Percentiles rank a stretch among this genome's conserved stretches.
Conservation (phyloP, 345 rosid species). For the Murraya paniculata region DNA sequence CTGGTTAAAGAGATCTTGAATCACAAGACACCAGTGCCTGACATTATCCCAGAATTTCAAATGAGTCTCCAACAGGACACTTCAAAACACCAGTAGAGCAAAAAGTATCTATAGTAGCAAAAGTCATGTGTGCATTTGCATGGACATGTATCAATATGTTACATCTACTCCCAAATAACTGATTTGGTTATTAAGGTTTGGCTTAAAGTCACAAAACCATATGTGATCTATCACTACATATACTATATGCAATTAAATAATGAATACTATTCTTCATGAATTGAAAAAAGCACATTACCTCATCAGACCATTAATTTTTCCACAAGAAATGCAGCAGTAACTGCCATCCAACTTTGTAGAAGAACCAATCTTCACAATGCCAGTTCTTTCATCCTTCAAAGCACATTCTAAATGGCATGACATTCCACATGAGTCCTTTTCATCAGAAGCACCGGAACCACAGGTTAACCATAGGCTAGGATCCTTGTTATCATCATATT, state of each 20-base stretch:
- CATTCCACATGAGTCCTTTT: slow-evolving; percentile 53
- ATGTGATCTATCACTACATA: background rate
- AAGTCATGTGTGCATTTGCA: background rate
- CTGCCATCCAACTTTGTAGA: slow-evolving; percentile 49
- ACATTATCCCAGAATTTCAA: background rate
- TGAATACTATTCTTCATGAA: background rate
- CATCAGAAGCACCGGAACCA: slow-evolving; percentile 46
- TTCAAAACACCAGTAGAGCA: background rate
- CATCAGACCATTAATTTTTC: slow-evolving; percentile 55
- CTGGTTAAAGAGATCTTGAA: background rate
- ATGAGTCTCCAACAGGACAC: background rate
- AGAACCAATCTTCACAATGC: slow-evolving; percentile 39
- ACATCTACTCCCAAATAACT: background rate
- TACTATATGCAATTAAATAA: background rate
- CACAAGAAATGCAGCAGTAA: slow-evolving; percentile 68
- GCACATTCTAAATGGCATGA: slow-evolving; percentile 79
- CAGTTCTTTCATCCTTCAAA: slow-evolving; percentile 48
- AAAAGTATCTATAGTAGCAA: background rate
- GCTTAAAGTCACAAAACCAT: background rate
- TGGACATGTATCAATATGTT: background rate
- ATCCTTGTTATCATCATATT: slow-evolving; percentile 80
- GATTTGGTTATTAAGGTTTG: background rate
- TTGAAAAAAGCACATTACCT: slow-evolving; percentile 29
- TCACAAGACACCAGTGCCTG: background rate
- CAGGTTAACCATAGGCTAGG: slow-evolving; percentile 85